Conservation (phyloP, 306 rosid genomes). For the Rubus idaeus region DNA sequence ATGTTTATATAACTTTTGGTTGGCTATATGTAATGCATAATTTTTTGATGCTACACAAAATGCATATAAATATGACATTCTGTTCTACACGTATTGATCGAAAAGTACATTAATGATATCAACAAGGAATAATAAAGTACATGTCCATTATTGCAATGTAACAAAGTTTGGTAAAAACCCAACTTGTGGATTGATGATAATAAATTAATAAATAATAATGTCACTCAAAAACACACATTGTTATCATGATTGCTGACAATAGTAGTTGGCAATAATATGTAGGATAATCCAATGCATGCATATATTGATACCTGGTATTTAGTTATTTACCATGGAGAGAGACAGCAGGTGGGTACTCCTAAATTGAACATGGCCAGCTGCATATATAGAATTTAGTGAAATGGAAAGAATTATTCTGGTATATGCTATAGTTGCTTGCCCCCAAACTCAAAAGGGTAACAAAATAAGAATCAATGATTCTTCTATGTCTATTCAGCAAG, state of each 20-base stretch:
- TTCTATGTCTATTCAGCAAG: background rate
- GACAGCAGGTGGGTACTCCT: background rate
- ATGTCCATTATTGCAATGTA: background rate
- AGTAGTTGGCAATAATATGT: conserved; percentile 8
- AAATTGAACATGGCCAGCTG: conserved; percentile 33
- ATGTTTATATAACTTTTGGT: background rate
- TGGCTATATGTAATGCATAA: no score
- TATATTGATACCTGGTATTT: background rate
- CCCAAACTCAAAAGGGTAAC: background rate
- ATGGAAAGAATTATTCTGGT: background rate
- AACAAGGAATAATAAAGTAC: background rate
- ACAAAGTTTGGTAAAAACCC: conserved; percentile 4
- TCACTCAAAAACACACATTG: background rate
- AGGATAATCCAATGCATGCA: background rate
- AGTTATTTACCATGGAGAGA: background rate
- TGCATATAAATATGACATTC: background rate
- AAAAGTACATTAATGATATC: background rate
- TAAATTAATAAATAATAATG: background rate
- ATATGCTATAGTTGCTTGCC: background rate
- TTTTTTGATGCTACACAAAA: no score
- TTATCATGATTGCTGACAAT: conserved; percentile 6
- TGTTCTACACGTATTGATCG: background rate
- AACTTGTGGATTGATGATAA: background rate
- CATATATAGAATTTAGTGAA: background rate
- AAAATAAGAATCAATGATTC: background rate